A percentile compares a stretch with the other conserved stretches of the same genome.
Conservation (phyloP, 208 protist genomes). For the Leishmania braziliensis region DNA sequence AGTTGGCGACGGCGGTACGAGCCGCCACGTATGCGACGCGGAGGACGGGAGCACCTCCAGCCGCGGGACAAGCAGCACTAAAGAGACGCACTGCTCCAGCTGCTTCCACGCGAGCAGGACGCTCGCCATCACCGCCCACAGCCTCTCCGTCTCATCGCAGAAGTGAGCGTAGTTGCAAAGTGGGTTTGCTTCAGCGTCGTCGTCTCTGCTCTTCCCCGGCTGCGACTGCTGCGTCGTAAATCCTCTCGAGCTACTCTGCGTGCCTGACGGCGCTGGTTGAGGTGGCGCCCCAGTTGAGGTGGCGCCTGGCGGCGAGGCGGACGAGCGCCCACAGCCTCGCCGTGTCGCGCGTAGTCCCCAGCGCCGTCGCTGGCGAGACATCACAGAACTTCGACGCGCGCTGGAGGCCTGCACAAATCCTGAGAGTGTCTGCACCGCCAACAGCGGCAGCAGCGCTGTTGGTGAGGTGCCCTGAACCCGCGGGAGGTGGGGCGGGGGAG, state of each 20-base stretch:
- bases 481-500: neutral
- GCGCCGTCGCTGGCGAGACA: constrained; percentile 9
- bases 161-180: constrained; percentile 11
- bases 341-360: constrained; percentile 1
- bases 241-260: neutral
- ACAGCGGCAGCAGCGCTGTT: constrained; percentile 6
- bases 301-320: neutral
- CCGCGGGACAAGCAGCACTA: constrained; percentile 6
- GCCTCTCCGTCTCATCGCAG: constrained; percentile 21
- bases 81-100: constrained; percentile 19
- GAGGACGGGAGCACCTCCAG: constrained; percentile 10
- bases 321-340: neutral
- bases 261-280: neutral
- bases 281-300: neutral
- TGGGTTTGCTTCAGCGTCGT: neutral
- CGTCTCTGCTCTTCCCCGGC: neutral
- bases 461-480: constrained; percentile 1
- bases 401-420: constrained; percentile 10
- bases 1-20: neutral
- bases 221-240: neutral
- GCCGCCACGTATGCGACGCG: neutral
- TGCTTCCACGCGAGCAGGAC: constrained; percentile 43
- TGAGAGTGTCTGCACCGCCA: constrained; percentile 14
- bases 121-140: constrained; percentile 39
- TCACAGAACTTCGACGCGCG: neutral